Evolutionary conservation across 169 alveolate species (phyloP).

Genomic region (Eimeria zaria): DNA sequence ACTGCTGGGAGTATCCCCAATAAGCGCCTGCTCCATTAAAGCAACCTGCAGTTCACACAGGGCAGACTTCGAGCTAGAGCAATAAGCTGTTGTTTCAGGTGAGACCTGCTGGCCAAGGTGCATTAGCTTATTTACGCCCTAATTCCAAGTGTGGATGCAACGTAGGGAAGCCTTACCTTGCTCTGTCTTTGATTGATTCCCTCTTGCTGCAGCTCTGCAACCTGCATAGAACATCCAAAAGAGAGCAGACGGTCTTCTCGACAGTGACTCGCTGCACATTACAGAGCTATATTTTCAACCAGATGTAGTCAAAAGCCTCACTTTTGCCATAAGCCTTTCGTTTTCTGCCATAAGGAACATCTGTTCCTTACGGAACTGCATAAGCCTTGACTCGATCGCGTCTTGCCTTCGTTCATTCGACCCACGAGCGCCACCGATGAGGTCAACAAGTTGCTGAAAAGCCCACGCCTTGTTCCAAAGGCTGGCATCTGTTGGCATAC

Average conservation of each 20-base stretch:
- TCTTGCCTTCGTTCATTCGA: slow-evolving; percentile 55
- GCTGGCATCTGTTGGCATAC: slow-evolving; percentile 45
- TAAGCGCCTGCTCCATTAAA: slow-evolving; percentile 71
- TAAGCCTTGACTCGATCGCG: slow-evolving; percentile 72
- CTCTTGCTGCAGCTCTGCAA: slow-evolving; percentile 72
- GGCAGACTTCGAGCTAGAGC: neutral
- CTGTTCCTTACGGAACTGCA: slow-evolving; percentile 84
- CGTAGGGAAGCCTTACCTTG: neutral
- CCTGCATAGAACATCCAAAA: slow-evolving; percentile 32
- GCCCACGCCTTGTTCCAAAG: slow-evolving; percentile 81
- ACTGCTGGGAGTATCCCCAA: neutral
- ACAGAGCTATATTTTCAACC: neutral
- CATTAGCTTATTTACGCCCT: neutral
- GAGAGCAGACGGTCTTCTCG: neutral
- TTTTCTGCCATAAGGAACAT: slow-evolving; percentile 85
- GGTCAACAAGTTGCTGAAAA: slow-evolving; percentile 52
- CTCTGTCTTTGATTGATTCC: slow-evolving; percentile 70
- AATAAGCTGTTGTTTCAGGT: neutral
- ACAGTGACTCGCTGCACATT: neutral
- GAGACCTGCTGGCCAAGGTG: neutral
- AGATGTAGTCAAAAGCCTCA: neutral
- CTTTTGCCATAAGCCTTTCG: slow-evolving; percentile 82
- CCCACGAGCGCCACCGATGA: slow-evolving; percentile 70
- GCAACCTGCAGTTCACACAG: slow-evolving; percentile 34
- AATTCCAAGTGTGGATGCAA: neutral